Evolutionary conservation across 371 early-diverging fungal genomes (phyloP).

Genomic region (Apophysomyces ossiformis): DNA sequence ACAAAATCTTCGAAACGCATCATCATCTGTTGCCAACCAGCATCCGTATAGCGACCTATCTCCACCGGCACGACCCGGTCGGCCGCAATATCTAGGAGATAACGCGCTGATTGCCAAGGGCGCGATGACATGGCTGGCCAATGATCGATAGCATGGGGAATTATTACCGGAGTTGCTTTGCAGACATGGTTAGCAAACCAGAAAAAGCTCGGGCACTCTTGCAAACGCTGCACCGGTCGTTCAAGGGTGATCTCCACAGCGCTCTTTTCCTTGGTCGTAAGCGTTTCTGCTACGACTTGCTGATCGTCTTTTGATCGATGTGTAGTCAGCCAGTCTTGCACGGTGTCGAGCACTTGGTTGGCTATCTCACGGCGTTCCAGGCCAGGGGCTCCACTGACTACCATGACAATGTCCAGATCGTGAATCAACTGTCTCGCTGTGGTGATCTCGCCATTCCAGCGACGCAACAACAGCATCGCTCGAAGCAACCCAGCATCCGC

Average conservation of each 20-base stretch:
- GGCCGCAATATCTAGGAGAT: constrained; percentile 65
- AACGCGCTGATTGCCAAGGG: constrained; percentile 67
- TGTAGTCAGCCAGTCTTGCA: constrained; percentile 22
- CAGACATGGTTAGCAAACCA: constrained; percentile 27
- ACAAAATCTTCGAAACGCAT: constrained; percentile 81
- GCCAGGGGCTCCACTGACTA: constrained; percentile 63
- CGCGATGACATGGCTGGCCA: constrained; percentile 76
- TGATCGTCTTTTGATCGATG: neutral
- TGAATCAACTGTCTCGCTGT: constrained; percentile 39
- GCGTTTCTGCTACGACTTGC: neutral
- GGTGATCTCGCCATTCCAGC: constrained; percentile 10
- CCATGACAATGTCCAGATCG: constrained; percentile 52
- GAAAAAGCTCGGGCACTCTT: constrained; percentile 24
- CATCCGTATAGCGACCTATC: constrained; percentile 82
- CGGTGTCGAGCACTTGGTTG: constrained; percentile 34
- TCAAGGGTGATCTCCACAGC: neutral
- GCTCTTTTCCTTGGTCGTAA: neutral
- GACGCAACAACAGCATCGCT: constrained; percentile 33
- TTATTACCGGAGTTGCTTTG: constrained; percentile 48
- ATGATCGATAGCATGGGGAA: constrained; percentile 55
- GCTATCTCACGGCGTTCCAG: constrained; percentile 40
- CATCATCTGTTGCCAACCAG: constrained; percentile 78
- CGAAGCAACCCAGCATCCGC: constrained; percentile 59
- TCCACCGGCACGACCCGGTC: constrained; percentile 90
- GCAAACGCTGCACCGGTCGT: constrained; percentile 4